These are phyloP conservation scores for Erucastrum elatum DNA, from an alignment of 345 rosid genomes.

Conservation along the genomic window DNA sequence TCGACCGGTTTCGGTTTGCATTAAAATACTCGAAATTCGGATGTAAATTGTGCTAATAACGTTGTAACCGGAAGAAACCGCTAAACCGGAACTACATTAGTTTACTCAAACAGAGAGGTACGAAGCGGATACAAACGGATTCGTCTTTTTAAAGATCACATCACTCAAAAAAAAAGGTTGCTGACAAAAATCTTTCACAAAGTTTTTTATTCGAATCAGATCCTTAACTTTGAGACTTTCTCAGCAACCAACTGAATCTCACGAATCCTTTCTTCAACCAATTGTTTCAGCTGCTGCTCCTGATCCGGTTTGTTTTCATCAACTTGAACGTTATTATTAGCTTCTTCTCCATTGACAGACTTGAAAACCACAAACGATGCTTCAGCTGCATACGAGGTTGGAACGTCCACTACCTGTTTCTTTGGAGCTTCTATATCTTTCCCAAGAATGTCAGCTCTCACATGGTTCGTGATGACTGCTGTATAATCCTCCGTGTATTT, in stretches of 20 bases:
- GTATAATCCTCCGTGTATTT: constrained; percentile 65
- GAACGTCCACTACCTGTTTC: constrained; percentile 70
- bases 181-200: not conserved
- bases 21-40: not conserved
- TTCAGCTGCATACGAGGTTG: constrained; percentile 51
- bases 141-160: constrained; percentile 6
- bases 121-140: too few relatives aligned
- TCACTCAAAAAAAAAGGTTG: constrained; percentile 16
- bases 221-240: constrained; percentile 42
- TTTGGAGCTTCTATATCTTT: constrained; percentile 66
- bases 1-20: not conserved
- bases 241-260: constrained; percentile 71
- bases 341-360: constrained; percentile 42
- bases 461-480: constrained; percentile 55
- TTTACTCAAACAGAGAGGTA: constrained; percentile 9
- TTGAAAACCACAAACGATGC: constrained; percentile 80
- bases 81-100: constrained; percentile 25
- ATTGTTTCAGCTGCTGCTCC: constrained; percentile 75
- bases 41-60: not conserved
- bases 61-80: not conserved
- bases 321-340: constrained; percentile 46
- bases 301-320: constrained; percentile 56
- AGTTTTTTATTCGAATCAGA: constrained; percentile 1
- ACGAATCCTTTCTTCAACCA: constrained; percentile 75
- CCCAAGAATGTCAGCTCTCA: constrained; percentile 73